Evolutionary conservation across 2,329 filamentous ascomycete species (phyloP), one percentile per base, ranked within the genome.

Genomic region (Fusarium anguioides): DNA sequence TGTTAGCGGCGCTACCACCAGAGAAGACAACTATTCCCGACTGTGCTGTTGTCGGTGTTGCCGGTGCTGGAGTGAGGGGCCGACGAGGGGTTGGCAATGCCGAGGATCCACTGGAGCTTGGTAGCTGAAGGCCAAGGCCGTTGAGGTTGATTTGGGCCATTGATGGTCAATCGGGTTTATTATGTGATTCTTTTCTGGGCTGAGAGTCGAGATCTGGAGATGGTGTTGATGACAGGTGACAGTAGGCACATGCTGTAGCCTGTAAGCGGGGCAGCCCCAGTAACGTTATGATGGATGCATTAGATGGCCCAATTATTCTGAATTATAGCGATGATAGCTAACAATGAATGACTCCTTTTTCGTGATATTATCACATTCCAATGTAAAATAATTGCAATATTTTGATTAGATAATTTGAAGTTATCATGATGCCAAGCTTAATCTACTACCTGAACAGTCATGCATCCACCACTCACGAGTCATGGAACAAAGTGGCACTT

Each of bases 1-100:
- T 96, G 76, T 97, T 98, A 8, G 95, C 94, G n/a, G 94, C 95
- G 70, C 93, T 97, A 51, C 94, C 94, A 36, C 94, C 94, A 1
- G 94, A 96, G 78, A 97, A 96, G 48, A 97, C 90, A 21, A 94
- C 92, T 58, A 97, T 89, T 60, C 76, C 78, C 33, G 60, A 66
- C 8, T 64, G 69, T 24, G 50, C 36, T 24, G 51, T 39, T 26
- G 24, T 27, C 41, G 54, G 40, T 36, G 57, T 26, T 5, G 35
- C 57, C 50, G 5, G 68, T 50, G 49, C 33, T 56, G 37, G 72
- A 23, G 67, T 73, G 14, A 66, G 48, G 24, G 71, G 40, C 45
- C 68, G 69, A 12, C 58, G 53, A 48, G 65, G 51, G 17, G 63
- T 64, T 21, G 54, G 41, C n/a, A 53, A 24, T 45, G 64, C 67